These are phyloP conservation scores for Penicillium digitatum DNA, from an alignment of 2,329 filamentous ascomycete genomes.

Conservation along the genomic window DNA sequence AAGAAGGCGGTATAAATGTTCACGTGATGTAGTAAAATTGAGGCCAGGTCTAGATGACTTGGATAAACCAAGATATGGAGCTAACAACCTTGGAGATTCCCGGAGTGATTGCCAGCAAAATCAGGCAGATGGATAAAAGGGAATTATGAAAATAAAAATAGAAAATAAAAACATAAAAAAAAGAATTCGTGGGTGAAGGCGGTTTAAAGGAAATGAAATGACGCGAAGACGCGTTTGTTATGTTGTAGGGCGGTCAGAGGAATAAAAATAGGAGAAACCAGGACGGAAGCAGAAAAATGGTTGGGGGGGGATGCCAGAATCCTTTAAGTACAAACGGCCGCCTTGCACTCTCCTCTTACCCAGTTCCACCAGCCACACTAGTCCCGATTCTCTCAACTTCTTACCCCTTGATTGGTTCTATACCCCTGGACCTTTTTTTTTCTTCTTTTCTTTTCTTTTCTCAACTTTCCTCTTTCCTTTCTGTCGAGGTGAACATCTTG, in stretches of 20 bases:
- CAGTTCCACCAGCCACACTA: slow-evolving; percentile 23
- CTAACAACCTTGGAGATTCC: neutral
- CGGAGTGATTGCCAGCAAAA: slow-evolving; percentile 6
- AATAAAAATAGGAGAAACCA: slow-evolving; percentile 18
- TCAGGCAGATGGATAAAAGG: neutral
- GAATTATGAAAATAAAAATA: slow-evolving; percentile 10
- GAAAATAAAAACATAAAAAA: slow-evolving; percentile 14
- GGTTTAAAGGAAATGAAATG: slow-evolving; percentile 3
- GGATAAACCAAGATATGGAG: slow-evolving; percentile 1
- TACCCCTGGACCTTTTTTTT: slow-evolving; percentile 11
- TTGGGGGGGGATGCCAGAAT: slow-evolving; percentile 26
- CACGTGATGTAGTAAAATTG: slow-evolving; percentile 34
- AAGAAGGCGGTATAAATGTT: slow-evolving; percentile 35
- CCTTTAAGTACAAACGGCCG: slow-evolving; percentile 27
- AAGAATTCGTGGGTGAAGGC: slow-evolving; percentile 10
- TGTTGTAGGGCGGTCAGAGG: slow-evolving; percentile 14
- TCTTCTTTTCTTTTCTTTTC: slow-evolving; percentile 1
- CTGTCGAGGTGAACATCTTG: neutral
- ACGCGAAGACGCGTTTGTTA: slow-evolving; percentile 22
- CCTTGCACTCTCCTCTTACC: slow-evolving; percentile 12
- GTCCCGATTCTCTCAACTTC: slow-evolving; percentile 13
- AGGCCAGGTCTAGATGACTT: slow-evolving; percentile 3
- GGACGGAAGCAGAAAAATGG: slow-evolving; percentile 23
- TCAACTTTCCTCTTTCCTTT: neutral
- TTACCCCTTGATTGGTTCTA: slow-evolving; percentile 15